Conservation (phyloP, 495 filamentous ascomycete genomes). For the Daldinia decipiens region DNA sequence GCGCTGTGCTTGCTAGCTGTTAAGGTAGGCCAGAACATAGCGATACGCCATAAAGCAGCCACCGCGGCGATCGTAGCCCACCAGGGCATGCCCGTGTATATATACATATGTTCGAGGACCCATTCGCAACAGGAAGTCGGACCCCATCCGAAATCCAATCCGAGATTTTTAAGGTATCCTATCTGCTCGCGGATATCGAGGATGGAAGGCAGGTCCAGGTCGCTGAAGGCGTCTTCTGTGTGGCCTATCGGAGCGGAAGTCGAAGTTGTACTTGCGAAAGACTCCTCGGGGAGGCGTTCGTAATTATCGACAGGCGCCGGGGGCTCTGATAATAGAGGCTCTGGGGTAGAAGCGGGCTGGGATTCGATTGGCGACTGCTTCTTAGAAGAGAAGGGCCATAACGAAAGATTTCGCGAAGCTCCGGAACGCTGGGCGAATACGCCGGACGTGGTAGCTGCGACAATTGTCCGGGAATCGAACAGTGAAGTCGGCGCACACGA, state of each 20-base stretch:
- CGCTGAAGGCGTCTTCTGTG: slow-evolving; percentile 24
- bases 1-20: slow-evolving; percentile 67
- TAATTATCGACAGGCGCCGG: background rate
- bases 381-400: slow-evolving; percentile 50
- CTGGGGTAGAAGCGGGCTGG: slow-evolving; percentile 10
- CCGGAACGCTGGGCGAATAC: slow-evolving; percentile 47
- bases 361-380: slow-evolving; percentile 21
- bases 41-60: slow-evolving; percentile 70
- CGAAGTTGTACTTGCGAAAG: slow-evolving; percentile 3
- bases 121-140: slow-evolving; percentile 74
- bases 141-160: slow-evolving; percentile 87
- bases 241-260: background rate
- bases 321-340: background rate
- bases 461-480: slow-evolving; percentile 10
- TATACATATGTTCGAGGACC: slow-evolving; percentile 81
- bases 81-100: slow-evolving; percentile 80
- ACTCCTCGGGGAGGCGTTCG: background rate
- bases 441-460: slow-evolving; percentile 26
- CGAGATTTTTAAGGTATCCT: slow-evolving; percentile 83
- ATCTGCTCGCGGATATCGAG: slow-evolving; percentile 72
- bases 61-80: slow-evolving; percentile 75
- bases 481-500: slow-evolving; percentile 11
- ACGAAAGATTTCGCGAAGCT: slow-evolving; percentile 44
- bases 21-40: slow-evolving; percentile 72
- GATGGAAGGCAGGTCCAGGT: slow-evolving; percentile 56